A percentile compares a stretch with the other conserved stretches of the same genome.
Evolutionary conservation across 495 filamentous ascomycete genomes (phyloP).

Genomic region (Aspergillus nidulans): DNA sequence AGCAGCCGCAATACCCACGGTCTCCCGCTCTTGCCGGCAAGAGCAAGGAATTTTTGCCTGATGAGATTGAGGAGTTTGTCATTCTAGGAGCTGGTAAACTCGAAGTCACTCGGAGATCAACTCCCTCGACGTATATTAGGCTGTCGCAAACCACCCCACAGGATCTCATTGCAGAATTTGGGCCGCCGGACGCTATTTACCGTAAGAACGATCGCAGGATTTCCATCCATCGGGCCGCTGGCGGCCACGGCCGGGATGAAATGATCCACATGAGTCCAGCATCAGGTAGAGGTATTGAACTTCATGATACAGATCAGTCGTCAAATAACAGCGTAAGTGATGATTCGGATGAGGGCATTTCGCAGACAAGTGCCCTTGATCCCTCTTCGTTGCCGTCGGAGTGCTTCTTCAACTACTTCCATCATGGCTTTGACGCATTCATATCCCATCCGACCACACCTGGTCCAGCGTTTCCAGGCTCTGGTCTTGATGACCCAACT

Average conservation of each 20-base stretch:
- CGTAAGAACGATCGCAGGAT: constrained; percentile 87
- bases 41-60: constrained; percentile 59
- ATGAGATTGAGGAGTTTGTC: constrained; percentile 76
- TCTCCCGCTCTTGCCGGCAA: constrained; percentile 52
- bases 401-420: constrained; percentile 96
- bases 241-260: constrained; percentile 38
- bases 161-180: constrained; percentile 83
- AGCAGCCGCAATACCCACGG: constrained; percentile 62
- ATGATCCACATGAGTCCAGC: constrained; percentile 36
- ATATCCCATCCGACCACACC: constrained; percentile 69
- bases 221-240: constrained; percentile 66
- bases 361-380: constrained; percentile 28
- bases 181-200: constrained; percentile 92
- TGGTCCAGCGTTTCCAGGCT: constrained; percentile 60
- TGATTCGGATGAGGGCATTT: constrained; percentile 65
- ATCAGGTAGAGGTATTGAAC: constrained; percentile 41
- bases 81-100: constrained; percentile 71
- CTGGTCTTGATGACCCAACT: constrained; percentile 28
- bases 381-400: constrained; percentile 51
- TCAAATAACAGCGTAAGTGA: constrained; percentile 72
- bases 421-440: constrained; percentile 91
- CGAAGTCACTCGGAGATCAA: constrained; percentile 64
- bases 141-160: constrained; percentile 83
- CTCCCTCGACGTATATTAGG: constrained; percentile 58
- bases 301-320: constrained; percentile 73